These are phyloP conservation scores for Eucalyptus cloeziana DNA, from an alignment of 345 rosid genomes.

Conservation along the genomic window DNA sequence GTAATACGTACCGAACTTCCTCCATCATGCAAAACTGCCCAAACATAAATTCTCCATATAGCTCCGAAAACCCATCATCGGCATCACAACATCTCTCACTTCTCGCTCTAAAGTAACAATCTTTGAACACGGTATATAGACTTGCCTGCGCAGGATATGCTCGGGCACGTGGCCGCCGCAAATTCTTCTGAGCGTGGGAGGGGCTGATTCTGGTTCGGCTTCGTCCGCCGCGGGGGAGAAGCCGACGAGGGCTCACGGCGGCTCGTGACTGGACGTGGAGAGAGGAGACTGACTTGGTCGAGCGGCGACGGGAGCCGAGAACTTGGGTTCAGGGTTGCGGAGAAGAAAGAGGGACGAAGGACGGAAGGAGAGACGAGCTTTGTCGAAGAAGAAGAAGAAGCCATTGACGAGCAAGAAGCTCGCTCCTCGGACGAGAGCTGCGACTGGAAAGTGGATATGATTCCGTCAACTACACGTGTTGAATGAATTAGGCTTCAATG, in stretches of 20 bases:
- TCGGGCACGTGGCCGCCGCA: slow-evolving; percentile 47
- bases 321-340: neutral
- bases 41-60: neutral
- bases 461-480: neutral
- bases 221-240: neutral
- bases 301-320: neutral
- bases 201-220: neutral
- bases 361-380: neutral
- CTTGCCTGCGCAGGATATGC: slow-evolving; percentile 33
- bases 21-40: slow-evolving; percentile 32
- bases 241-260: neutral
- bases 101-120: neutral
- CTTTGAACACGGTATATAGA: neutral
- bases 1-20: slow-evolving; percentile 46
- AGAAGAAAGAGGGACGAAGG: slow-evolving; percentile 9
- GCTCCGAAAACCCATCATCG: neutral
- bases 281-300: neutral
- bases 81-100: neutral
- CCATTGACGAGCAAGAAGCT: neutral
- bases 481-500: neutral
- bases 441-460: neutral
- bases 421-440: neutral
- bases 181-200: slow-evolving; percentile 16
- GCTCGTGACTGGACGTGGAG: neutral
- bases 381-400: neutral